Conservation (phyloP, 1,139 yeast genomes). For the Geotrichum candidum region DNA sequence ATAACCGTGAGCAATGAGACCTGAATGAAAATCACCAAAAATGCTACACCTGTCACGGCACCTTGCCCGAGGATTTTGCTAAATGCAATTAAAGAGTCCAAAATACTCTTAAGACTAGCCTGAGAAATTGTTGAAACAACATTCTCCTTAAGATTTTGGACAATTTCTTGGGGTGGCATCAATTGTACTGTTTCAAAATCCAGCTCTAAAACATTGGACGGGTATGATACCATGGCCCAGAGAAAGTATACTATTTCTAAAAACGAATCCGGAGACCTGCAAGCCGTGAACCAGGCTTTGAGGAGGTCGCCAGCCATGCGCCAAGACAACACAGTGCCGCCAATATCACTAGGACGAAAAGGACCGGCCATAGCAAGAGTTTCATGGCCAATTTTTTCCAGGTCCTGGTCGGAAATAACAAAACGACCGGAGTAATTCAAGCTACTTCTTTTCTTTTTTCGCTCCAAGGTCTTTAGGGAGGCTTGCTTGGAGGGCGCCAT, state of each 20-base stretch:
- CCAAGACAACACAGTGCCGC: constrained; percentile 30
- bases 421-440: background rate
- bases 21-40: constrained; percentile 25
- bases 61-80: background rate
- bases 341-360: constrained; percentile 18
- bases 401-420: constrained; percentile 6
- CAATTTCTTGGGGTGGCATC: constrained; percentile 27
- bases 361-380: background rate
- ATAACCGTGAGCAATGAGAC: constrained; percentile 25
- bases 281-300: constrained; percentile 4
- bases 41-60: constrained; percentile 20
- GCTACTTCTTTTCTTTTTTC: background rate
- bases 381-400: constrained; percentile 4
- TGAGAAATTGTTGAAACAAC: background rate
- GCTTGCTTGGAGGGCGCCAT: background rate
- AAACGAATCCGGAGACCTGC: constrained; percentile 5
- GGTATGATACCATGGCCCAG: constrained; percentile 9
- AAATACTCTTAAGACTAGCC: background rate
- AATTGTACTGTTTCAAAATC: constrained; percentile 1
- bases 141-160: constrained; percentile 19
- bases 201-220: constrained; percentile 1
- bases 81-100: background rate
- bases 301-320: constrained; percentile 28
- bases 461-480: background rate
- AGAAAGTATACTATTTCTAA: constrained; percentile 2